Evolutionary conservation across 768 basidiomycete genomes (phyloP).

Genomic region (Termitomyces titanicus): DNA sequence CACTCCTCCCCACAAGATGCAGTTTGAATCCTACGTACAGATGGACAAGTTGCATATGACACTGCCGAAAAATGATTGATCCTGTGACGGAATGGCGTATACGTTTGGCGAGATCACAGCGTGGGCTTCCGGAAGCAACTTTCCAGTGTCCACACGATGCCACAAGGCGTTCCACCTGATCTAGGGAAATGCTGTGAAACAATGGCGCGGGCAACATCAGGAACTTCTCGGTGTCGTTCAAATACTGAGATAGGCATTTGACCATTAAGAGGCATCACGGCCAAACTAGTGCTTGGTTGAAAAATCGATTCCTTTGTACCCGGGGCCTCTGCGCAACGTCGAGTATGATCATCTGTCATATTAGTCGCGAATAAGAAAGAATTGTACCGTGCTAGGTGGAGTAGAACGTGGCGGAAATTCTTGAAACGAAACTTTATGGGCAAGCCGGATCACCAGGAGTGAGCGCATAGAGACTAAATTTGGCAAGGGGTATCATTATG

Average conservation of each 20-base stretch:
- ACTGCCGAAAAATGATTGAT: no score
- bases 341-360: background rate
- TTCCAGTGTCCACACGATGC: background rate
- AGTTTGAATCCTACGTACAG: no score
- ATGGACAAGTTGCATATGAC: background rate
- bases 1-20: background rate
- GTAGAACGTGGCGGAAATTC: background rate
- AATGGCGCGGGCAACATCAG: background rate
- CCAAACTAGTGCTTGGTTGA: no score
- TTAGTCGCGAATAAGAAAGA: background rate
- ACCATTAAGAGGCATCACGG: no score
- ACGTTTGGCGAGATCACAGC: no score
- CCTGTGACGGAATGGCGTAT: background rate
- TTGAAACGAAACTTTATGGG: slow-evolving; percentile 10
- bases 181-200: background rate
- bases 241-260: no score
- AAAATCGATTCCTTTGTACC: background rate
- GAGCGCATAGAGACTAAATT: slow-evolving; percentile 7
- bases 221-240: background rate
- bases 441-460: slow-evolving; percentile 12
- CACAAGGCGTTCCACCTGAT: background rate
- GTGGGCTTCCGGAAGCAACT: background rate
- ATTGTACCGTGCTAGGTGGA: background rate
- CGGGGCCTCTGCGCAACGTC: background rate
- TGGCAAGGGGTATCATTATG: background rate